These are phyloP conservation scores for Vigna unguiculata DNA, from an alignment of 306 rosid species.

Conservation along the genomic window DNA sequence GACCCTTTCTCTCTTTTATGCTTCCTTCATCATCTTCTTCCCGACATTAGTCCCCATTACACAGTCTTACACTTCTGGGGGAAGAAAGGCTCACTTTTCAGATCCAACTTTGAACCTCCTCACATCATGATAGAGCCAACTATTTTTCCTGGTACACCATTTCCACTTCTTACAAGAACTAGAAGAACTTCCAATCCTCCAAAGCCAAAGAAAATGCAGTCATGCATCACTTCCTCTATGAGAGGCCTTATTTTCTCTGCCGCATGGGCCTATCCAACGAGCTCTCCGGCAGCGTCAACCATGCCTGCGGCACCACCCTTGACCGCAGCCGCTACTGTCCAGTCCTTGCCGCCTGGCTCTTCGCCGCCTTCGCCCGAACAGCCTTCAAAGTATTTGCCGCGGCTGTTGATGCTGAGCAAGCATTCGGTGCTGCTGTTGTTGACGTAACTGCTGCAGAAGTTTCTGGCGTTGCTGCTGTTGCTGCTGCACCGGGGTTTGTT, in stretches of 20 bases:
- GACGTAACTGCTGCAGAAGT: too few relatives aligned
- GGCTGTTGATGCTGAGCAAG: too few relatives aligned
- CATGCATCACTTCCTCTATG: conserved; percentile 21
- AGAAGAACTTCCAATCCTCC: neutral
- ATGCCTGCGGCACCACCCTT: conserved; percentile 66
- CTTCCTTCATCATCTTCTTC: neutral
- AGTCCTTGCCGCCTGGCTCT: conserved; percentile 85
- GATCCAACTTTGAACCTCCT: conserved; percentile 49
- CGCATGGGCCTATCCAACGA: conserved; percentile 79
- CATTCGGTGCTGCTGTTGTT: too few relatives aligned
- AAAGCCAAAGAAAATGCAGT: conserved; percentile 29
- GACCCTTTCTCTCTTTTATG: neutral
- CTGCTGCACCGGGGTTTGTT: too few relatives aligned
- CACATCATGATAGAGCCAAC: conserved; percentile 51
- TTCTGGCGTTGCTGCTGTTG: too few relatives aligned
- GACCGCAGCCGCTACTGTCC: conserved; percentile 94
- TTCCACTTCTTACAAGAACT: neutral
- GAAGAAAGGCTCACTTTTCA: neutral
- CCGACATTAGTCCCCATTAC: neutral
- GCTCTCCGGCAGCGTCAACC: conserved; percentile 81
- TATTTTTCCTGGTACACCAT: neutral
- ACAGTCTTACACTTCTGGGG: conserved; percentile 9
- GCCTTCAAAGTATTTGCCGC: conserved; percentile 51
- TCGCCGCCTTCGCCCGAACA: conserved; percentile 76
- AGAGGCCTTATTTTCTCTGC: conserved; percentile 46